These are phyloP conservation scores for Pyrenochaeta sp. DNA, from an alignment of 2,329 filamentous ascomycete species.

Conservation along the genomic window DNA sequence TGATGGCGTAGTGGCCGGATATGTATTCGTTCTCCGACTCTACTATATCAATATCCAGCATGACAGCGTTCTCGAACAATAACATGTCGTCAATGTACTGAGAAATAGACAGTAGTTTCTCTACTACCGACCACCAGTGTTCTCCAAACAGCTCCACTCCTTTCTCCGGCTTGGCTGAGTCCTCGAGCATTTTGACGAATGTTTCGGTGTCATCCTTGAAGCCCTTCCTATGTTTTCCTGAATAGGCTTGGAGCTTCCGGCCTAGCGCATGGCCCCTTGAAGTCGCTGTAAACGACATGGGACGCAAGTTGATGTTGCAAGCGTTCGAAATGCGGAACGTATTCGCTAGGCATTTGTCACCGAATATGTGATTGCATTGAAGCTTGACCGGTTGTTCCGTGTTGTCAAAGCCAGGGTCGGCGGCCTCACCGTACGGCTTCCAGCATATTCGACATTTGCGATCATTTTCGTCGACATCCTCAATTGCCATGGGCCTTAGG, in stretches of 20 bases:
- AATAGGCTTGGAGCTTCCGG: conserved; percentile 8
- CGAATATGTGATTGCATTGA: conserved; percentile 26
- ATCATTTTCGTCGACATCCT: conserved; percentile 10
- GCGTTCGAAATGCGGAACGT: conserved; percentile 15
- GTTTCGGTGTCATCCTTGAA: not conserved
- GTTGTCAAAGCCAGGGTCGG: conserved; percentile 23
- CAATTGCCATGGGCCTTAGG: conserved; percentile 12
- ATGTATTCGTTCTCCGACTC: not conserved
- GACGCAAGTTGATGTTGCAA: conserved; percentile 2
- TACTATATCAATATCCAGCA: conserved; percentile 8
- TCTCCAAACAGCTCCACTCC: conserved; percentile 10
- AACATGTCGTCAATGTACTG: conserved; percentile 5
- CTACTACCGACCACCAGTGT: conserved; percentile 14
- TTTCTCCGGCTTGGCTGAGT: not conserved
- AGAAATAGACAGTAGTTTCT: not conserved
- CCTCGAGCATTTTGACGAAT: conserved; percentile 6
- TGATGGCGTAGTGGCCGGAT: no score
- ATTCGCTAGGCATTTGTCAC: conserved; percentile 24
- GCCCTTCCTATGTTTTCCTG: conserved; percentile 1
- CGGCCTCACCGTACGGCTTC: conserved; percentile 25
- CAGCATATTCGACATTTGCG: conserved; percentile 27
- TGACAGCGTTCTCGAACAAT: conserved; percentile 21
- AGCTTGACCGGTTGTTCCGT: conserved; percentile 26
- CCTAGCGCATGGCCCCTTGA: conserved; percentile 14
- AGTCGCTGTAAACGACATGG: conserved; percentile 11